Evolutionary conservation across 805 yeast genomes (phyloP), one percentile per base, ranked within the genome.

Genomic region (Spathaspora passalidarum): DNA sequence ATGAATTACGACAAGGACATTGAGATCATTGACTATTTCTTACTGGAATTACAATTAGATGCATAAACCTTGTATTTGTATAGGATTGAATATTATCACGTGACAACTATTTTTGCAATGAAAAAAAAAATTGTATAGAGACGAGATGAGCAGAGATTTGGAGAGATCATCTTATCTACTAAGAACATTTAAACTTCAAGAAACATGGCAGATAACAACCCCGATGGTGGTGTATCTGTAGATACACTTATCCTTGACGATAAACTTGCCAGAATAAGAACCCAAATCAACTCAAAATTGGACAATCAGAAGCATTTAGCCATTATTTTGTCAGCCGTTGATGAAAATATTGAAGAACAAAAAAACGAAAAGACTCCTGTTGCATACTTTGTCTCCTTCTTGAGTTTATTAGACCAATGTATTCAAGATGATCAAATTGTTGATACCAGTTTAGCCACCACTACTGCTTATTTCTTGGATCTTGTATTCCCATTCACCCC

Each of bases 241-340:
- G 73, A 65, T 43, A 44, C 54, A 38, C 59, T 81, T 52, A 85
- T 78, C 54, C 66, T 86, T 63, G 86, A 84, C 44, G 80, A 75
- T 10, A 84, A 78, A 59, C 66, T 88, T 37, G 74, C 79, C 48
- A 81, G 80, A 59, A 81, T 91, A 53, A 79, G 96, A 62, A 55
- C 72, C 4, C 97, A 90, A 58, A 68, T 78, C 56, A 76, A 68
- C 50, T 88, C 96, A n/a, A 89, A 88, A 61, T 69, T 91, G 42
- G 89, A 85, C 19, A 88, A 90, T 63, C 97, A 90, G 68, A 86
- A 85, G 59, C 89, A 86, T 60, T 73, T 88, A 51, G 96, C 97
- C 7, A 68, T 88, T 21, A 83, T 92, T 46, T 74, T 94, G 41
- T 78, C 85, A 18, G 96, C 97, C 3, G 91, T 94, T 41, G 99